These are phyloP conservation scores for Periconia sp. DNA, from an alignment of 2,329 filamentous ascomycete genomes.

Conservation along the genomic window DNA sequence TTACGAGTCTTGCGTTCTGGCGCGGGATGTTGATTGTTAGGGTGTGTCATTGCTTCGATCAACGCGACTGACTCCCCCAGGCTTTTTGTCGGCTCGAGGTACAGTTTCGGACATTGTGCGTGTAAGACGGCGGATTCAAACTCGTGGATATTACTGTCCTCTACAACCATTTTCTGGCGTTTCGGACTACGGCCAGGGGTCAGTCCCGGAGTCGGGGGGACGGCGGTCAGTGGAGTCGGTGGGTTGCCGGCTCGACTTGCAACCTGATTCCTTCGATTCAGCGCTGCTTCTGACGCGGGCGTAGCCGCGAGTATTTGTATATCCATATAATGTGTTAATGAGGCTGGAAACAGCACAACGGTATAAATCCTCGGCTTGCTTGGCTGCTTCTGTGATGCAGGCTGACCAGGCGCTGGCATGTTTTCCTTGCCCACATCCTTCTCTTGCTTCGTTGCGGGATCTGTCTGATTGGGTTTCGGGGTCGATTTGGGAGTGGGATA, in stretches of 20 bases:
- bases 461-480: constrained; percentile 25
- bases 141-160: constrained; percentile 69
- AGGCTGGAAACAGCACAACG: constrained; percentile 81
- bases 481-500: constrained; percentile 55
- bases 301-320: constrained; percentile 75
- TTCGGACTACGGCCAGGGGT: constrained; percentile 68
- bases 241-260: constrained; percentile 58
- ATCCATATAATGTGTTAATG: constrained; percentile 73
- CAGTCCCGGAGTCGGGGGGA: constrained; percentile 60
- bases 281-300: constrained; percentile 55
- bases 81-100: constrained; percentile 73
- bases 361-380: constrained; percentile 65
- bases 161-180: constrained; percentile 72
- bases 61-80: constrained; percentile 70
- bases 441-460: constrained; percentile 31
- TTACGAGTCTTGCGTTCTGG: constrained; percentile 88
- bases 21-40: constrained; percentile 73
- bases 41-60: constrained; percentile 71
- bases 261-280: constrained; percentile 52
- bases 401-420: constrained; percentile 56
- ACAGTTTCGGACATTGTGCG: constrained; percentile 72
- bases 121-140: constrained; percentile 77
- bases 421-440: constrained; percentile 59
- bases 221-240: constrained; percentile 61
- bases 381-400: constrained; percentile 49